Conservation (phyloP, 495 filamentous ascomycete species). For the Trichoderma erinaceum region DNA sequence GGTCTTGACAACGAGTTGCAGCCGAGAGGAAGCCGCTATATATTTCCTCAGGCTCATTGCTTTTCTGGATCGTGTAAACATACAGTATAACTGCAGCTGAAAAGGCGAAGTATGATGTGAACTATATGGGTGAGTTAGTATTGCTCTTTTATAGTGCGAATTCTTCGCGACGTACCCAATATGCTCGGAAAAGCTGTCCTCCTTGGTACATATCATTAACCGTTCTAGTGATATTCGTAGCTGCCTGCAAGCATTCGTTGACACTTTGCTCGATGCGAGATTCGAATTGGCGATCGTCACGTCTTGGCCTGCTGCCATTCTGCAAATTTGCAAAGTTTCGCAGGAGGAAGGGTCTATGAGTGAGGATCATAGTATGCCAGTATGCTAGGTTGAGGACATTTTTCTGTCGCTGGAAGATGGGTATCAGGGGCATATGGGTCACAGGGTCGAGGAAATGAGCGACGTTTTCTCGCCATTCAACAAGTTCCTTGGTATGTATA, state of each 20-base stretch:
- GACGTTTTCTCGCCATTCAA: constrained; percentile 21
- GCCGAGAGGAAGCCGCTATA: constrained; percentile 25
- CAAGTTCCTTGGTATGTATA: constrained; percentile 20
- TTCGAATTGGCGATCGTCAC: constrained; percentile 14
- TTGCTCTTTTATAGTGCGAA: neutral
- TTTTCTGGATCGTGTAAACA: constrained; percentile 48
- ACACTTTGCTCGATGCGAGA: constrained; percentile 21
- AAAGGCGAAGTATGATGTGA: constrained; percentile 50
- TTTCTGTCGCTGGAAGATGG: constrained; percentile 39
- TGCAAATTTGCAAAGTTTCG: constrained; percentile 44
- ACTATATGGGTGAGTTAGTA: constrained; percentile 32
- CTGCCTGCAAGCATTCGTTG: constrained; percentile 24
- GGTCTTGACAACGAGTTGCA: constrained; percentile 26
- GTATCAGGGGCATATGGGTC: constrained; percentile 22
- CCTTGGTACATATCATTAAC: constrained; percentile 24
- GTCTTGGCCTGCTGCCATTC: constrained; percentile 16
- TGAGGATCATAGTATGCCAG: constrained; percentile 49
- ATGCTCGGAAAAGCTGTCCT: constrained; percentile 24
- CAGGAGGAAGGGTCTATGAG: constrained; percentile 48
- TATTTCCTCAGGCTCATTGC: constrained; percentile 13
- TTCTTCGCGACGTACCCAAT: constrained; percentile 21
- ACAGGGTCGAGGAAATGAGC: constrained; percentile 23
- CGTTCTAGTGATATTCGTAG: constrained; percentile 22
- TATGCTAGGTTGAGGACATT: constrained; percentile 50
- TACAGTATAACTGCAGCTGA: constrained; percentile 50